phyloP scores from a whole-genome alignment of 148 eudicot genomes.

The Camellia lanceoleosa region DNA sequence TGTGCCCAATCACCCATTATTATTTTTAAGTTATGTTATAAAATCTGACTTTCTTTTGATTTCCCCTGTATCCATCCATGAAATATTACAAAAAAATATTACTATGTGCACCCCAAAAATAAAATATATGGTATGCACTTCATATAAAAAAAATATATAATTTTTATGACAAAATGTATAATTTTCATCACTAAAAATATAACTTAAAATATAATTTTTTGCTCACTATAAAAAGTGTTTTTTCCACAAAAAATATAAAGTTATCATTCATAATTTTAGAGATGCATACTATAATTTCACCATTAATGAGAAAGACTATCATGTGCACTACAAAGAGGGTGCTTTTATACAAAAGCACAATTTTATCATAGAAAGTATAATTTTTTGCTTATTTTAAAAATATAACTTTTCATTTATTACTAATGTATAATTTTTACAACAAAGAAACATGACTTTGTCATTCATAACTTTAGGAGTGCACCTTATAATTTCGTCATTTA shows the following conservation, averaged over 20 bases:
- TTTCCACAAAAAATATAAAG: neutral
- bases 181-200: neutral
- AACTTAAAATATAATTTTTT: too few species aligned
- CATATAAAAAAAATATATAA: neutral
- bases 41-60: neutral
- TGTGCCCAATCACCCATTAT: neutral
- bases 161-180: neutral
- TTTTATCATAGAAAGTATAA: neutral
- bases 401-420: neutral
- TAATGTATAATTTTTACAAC: neutral
- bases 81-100: neutral
- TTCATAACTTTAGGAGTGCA: neutral
- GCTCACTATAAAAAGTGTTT: neutral
- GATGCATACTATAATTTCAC: neutral
- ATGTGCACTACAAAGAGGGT: neutral
- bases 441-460: neutral
- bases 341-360: neutral
- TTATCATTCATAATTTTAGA: too few species aligned
- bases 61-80: neutral
- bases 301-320: neutral
- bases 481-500: too few species aligned
- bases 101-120: neutral
- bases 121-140: neutral
- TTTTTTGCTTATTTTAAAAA: neutral
- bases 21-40: neutral